phyloP scores from a whole-genome alignment of 2,329 filamentous ascomycete genomes.

The Emergomyces africanus region DNA sequence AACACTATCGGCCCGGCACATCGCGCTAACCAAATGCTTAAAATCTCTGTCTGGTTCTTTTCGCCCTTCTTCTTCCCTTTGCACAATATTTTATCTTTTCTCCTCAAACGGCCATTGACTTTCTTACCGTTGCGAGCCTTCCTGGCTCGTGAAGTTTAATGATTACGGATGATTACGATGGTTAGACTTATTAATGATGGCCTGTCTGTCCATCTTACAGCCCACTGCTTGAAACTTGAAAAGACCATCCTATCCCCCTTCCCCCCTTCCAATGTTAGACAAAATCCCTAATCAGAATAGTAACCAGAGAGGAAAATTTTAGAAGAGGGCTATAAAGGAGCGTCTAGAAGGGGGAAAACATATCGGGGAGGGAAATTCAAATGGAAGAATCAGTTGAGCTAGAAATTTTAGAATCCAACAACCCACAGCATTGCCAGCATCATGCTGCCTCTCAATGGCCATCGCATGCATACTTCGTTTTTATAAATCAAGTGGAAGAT shows the following conservation, averaged over 20 bases:
- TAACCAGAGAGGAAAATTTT: background rate
- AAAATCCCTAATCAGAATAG: background rate
- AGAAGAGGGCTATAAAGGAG: background rate
- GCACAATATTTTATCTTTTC: background rate
- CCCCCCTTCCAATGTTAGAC: background rate
- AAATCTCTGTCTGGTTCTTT: background rate
- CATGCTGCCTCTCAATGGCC: constrained; percentile 22
- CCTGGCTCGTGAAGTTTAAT: background rate
- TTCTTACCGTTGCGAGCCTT: background rate
- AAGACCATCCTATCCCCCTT: background rate
- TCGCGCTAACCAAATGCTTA: background rate
- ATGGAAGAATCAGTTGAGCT: background rate
- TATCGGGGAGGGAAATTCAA: background rate
- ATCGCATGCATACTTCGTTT: constrained; percentile 28
- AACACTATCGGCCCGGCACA: background rate
- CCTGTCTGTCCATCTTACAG: background rate
- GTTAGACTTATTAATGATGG: background rate
- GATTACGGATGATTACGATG: background rate
- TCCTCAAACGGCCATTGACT: too few species aligned
- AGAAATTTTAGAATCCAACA: constrained; percentile 6
- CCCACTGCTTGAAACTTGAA: background rate
- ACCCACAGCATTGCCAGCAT: constrained; percentile 26
- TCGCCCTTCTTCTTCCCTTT: background rate
- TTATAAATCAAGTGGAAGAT: constrained; percentile 26
- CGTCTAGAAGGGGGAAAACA: background rate